These are phyloP conservation scores for Beauveria scarabaeidicola DNA, from an alignment of 2,329 filamentous ascomycete genomes.

Conservation along the genomic window DNA sequence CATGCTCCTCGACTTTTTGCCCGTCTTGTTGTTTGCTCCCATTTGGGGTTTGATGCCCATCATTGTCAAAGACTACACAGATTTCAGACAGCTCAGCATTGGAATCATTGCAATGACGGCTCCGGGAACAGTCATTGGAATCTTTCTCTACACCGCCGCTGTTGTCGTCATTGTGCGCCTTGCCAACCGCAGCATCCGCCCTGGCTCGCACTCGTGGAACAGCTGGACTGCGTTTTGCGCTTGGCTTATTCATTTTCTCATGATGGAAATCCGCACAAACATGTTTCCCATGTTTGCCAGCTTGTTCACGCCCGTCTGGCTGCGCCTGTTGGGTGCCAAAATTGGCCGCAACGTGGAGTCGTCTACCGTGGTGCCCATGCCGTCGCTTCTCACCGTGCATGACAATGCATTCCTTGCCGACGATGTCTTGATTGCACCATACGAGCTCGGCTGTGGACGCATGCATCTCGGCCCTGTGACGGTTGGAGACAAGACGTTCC, in stretches of 20 bases:
- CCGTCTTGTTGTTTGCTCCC: conserved; percentile 10
- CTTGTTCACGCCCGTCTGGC: conserved; percentile 15
- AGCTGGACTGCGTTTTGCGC: conserved; percentile 15
- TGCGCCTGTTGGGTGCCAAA: conserved; percentile 14
- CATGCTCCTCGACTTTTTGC: conserved; percentile 12
- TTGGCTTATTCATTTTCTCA: conserved; percentile 14
- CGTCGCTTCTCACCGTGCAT: conserved; percentile 15
- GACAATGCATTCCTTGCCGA: conserved; percentile 17
- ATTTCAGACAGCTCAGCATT: conserved; percentile 9
- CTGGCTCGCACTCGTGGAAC: conserved; percentile 16
- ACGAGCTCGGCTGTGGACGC: conserved; percentile 11
- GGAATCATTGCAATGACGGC: conserved; percentile 9
- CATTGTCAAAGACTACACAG: conserved; percentile 12
- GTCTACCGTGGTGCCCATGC: conserved; percentile 15
- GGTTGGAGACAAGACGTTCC: conserved; percentile 13
- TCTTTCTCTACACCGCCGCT: conserved; percentile 3
- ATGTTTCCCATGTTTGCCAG: conserved; percentile 18
- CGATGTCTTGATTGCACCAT: conserved; percentile 15
- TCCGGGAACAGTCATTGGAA: conserved; percentile 11
- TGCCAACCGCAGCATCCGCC: conserved; percentile 12
- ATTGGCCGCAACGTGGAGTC: conserved; percentile 16
- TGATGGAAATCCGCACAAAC: conserved; percentile 11
- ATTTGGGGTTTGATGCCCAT: conserved; percentile 10
- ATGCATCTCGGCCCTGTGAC: conserved; percentile 13
- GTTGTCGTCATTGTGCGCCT: conserved; percentile 9